Evolutionary conservation across 331 rosid genomes (phyloP).

Genomic region (Prunus yedoensis): DNA sequence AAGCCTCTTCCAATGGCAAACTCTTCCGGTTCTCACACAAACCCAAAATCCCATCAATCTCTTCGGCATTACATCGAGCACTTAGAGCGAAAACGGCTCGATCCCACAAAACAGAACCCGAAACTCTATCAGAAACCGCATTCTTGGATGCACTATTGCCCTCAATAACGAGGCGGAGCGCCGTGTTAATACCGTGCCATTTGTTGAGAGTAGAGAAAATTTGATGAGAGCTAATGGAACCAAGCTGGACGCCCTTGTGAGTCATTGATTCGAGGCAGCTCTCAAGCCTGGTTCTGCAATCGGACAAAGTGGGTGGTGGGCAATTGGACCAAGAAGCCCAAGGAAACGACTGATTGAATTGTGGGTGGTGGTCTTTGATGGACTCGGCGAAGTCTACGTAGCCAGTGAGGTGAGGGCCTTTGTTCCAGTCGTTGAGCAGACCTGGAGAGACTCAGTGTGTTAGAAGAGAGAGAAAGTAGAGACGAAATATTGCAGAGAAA

Average conservation of each 20-base stretch:
- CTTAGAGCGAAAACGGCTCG: conserved; percentile 56
- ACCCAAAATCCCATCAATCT: conserved; percentile 56
- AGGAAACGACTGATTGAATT: conserved; percentile 46
- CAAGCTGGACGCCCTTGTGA: conserved; percentile 57
- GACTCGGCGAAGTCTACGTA: conserved; percentile 82
- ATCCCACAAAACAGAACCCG: conserved; percentile 71
- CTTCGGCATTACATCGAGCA: conserved; percentile 44
- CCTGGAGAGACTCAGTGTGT: conserved; percentile 37
- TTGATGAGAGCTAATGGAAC: conserved; percentile 70
- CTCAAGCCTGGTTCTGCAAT: conserved; percentile 62
- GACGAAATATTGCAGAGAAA: not conserved
- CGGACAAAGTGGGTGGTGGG: conserved; percentile 54
- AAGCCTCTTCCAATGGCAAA: conserved; percentile 67
- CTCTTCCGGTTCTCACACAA: conserved; percentile 41
- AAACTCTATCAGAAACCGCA: conserved; percentile 29
- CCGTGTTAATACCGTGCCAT: conserved; percentile 61
- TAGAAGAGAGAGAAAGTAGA: not conserved
- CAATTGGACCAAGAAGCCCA: conserved; percentile 86
- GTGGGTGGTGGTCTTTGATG: conserved; percentile 55
- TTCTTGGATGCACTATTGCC: conserved; percentile 22
- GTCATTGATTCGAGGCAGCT: conserved; percentile 81
- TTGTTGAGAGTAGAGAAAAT: conserved; percentile 61
- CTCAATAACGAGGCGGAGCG: conserved; percentile 50
- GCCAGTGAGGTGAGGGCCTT: conserved; percentile 78
- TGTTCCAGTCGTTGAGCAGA: conserved; percentile 76